Base-by-base conservation (phyloP, 345 rosid genomes). In the Conringia planisiliqua region DNA sequence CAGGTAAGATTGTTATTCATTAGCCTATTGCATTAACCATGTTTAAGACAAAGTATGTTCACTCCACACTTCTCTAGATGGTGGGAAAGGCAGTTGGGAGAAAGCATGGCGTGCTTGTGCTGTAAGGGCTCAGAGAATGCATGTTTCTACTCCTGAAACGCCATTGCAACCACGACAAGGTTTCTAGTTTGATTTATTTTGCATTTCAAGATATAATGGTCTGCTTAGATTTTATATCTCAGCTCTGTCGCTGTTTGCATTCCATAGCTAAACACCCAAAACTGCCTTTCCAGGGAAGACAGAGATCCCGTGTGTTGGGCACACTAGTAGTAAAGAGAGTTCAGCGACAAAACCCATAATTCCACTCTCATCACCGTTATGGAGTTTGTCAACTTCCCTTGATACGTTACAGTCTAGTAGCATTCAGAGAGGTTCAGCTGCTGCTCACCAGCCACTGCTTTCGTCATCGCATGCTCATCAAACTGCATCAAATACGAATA, bases 291-390 rank as follows among this genome's bases (percentile, higher is more conserved):
- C 75, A 70, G 83, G 85, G 62, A 89, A 88, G 80, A 80, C 58
- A 17, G 75, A 80, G 47, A 73, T 87, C 65, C 66, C 94, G 18
- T 83, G 90, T 46, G 77, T 80, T 61, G 82, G 81, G 65, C 84
- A 87, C 62, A 66, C 83, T 46, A 82, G 72, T 73, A 80, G 85
- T 80, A 96, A 85, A 85, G 84, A 71, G 60, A 86, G 83, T 44
- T 62, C 92, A 74, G 74, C 71, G 36, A 74, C 66, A 61, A 88
- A 82, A 68, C 83, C 96, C 43, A 65, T 87, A 69, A 75, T 78
- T 16, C 93, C 99, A 51, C 83, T 80, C 57, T 88, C 97, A 60
- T 92, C 99, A 65, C 97, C 98, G 33, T 85, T 89, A 58, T 96
- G 98, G 96, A 87, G 83, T 74, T 70, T 88, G 26, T 66, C 88